A percentile compares a stretch with the other conserved stretches of the same genome.
These are phyloP conservation scores for Ehretia macrophylla DNA, from an alignment of 257 asterid genomes.

Conservation along the genomic window DNA sequence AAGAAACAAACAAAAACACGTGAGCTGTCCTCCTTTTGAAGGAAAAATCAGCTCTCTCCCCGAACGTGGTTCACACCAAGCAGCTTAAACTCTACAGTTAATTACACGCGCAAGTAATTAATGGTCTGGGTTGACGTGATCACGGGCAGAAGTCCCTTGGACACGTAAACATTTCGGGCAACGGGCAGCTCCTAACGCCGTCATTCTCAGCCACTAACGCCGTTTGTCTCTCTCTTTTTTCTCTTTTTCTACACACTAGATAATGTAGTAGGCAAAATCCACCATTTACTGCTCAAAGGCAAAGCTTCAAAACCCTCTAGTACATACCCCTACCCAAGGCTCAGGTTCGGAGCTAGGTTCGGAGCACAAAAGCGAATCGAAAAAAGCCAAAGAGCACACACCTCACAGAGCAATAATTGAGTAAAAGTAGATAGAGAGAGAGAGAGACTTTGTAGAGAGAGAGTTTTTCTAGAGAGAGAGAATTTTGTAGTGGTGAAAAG, in stretches of 20 bases:
- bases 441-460: conserved; percentile 26
- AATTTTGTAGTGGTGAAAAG: conserved; percentile 14
- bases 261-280: background rate
- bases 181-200: conserved; percentile 44
- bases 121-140: conserved; percentile 8
- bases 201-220: conserved; percentile 30
- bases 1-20: conserved; percentile 24
- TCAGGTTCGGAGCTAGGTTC: conserved; percentile 40
- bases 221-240: too few relatives aligned
- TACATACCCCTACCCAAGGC: background rate
- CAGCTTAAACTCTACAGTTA: too few relatives aligned
- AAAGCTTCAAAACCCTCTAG: conserved; percentile 3
- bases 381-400: conserved; percentile 29
- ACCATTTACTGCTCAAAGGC: conserved; percentile 13
- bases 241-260: conserved; percentile 15
- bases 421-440: conserved; percentile 67
- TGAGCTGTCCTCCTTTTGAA: background rate
- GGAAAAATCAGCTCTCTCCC: background rate
- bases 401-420: conserved; percentile 42
- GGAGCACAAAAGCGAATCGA: conserved; percentile 27
- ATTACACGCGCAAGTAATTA: background rate
- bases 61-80: too few relatives aligned
- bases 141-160: conserved; percentile 10
- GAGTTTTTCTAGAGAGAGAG: conserved; percentile 25
- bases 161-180: conserved; percentile 22